Percentiles rank a stretch among this genome's conserved stretches.
Evolutionary conservation across 2,329 filamentous ascomycete genomes (phyloP).

Genomic region (Ceratocystis papillata): DNA sequence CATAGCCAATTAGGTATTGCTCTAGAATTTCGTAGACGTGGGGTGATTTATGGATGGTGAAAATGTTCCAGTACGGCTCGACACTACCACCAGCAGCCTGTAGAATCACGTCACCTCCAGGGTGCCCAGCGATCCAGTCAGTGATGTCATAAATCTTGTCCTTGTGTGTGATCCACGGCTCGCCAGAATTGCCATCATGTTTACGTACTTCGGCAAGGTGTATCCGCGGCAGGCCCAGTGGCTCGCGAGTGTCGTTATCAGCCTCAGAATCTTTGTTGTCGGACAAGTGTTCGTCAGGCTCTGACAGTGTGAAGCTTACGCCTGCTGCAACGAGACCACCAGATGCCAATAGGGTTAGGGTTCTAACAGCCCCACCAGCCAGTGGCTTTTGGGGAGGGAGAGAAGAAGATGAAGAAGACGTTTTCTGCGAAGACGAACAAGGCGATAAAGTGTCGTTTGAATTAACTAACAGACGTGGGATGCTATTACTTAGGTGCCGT

Average conservation of each 20-base stretch:
- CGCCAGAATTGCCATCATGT: conserved; percentile 42
- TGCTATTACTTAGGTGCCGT: conserved; percentile 12
- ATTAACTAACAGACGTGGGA: background rate
- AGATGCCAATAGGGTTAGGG: conserved; percentile 25
- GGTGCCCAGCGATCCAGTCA: conserved; percentile 54
- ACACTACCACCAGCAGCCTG: conserved; percentile 53
- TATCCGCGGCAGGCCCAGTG: conserved; percentile 38
- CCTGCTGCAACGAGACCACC: conserved; percentile 18
- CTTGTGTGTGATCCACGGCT: conserved; percentile 54
- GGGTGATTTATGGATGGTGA: conserved; percentile 54
- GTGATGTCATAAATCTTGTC: conserved; percentile 61
- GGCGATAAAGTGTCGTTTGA: conserved; percentile 1
- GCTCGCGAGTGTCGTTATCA: conserved; percentile 30
- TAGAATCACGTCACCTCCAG: conserved; percentile 57
- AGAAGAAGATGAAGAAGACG: background rate
- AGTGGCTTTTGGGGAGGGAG: background rate
- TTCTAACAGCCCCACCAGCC: conserved; percentile 15
- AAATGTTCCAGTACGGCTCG: conserved; percentile 60
- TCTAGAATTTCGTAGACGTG: conserved; percentile 55
- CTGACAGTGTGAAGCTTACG: conserved; percentile 18
- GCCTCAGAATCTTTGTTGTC: too few species aligned
- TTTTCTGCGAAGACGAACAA: background rate
- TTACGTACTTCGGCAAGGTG: conserved; percentile 42
- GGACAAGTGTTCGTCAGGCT: conserved; percentile 15
- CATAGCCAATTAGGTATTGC: conserved; percentile 52